Base-by-base conservation (phyloP, 768 basidiomycete species). In the Pholiota microspora region DNA sequence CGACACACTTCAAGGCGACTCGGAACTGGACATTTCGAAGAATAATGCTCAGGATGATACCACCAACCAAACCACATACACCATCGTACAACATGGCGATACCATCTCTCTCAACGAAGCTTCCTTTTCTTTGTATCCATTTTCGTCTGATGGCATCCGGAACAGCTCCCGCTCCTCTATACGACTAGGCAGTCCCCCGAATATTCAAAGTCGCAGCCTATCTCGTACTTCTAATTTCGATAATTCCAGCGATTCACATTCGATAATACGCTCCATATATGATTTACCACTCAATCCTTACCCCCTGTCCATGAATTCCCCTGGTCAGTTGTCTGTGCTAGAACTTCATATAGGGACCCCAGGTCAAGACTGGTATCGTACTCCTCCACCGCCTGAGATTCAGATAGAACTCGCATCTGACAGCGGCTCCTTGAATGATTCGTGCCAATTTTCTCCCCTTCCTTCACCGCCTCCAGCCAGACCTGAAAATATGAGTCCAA, bases 151-250 rank as follows among this genome's bases (percentile, higher is more conserved):
- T 24, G 57, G 61, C 13, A 58, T 60, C 6, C 62, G 55, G 10
- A 61, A 55, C 23, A 16, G 16, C 7, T 44, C 51, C 29, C 51
- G 51, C 32, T 16, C 52, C 7, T 47, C 45, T 18, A 13, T 47
- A 27, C 42, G 52, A 13, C 12, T 44, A n/a, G 8, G 32, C 16
- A 6, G n/a, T n/a, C n/a, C n/a, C n/a, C n/a, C n/a, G n/a, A n/a
- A 28, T 25, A 2, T 10, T 29, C n/a, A 31, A 3, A 40, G 31
- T 18, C 51, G 31, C 9, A 50, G 24, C 31, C 56, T 54, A 38
- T 67, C 64, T 3, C 62, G 61, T 18, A 63, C 67, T n/a, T 65
- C 67, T 12, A 62, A 61, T 12, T 57, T 64, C 25, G 24, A 62
- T 44, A 31, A 48, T 4, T 44, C 51, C 16, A 40, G 34, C 16